These are phyloP conservation scores for Elongisporangium undulatum DNA, from an alignment of 352 stramenopile genomes.

Conservation along the genomic window DNA sequence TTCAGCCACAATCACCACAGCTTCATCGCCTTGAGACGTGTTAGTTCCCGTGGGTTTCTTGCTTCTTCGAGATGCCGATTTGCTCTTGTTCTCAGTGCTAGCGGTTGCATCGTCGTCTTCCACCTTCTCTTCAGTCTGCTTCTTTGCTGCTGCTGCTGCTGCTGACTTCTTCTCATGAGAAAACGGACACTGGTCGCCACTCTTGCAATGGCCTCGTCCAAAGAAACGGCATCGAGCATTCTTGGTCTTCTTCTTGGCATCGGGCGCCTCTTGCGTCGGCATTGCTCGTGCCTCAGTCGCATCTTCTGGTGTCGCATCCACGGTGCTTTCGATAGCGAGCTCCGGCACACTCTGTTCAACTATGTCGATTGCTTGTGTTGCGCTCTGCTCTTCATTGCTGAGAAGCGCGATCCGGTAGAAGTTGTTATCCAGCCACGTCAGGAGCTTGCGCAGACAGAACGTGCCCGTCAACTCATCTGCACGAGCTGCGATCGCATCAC, in stretches of 20 bases:
- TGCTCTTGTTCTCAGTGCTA: background rate
- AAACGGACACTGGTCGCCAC: constrained; percentile 46
- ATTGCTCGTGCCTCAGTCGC: constrained; percentile 1
- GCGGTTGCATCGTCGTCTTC: background rate
- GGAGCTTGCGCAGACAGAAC: constrained; percentile 55
- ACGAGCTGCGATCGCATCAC: constrained; percentile 24
- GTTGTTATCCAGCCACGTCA: constrained; percentile 87
- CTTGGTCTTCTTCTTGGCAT: constrained; percentile 18
- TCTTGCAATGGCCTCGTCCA: constrained; percentile 46
- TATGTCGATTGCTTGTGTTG: constrained; percentile 1
- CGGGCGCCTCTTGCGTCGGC: background rate
- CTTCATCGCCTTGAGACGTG: background rate
- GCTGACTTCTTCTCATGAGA: constrained; percentile 22
- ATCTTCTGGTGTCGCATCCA: background rate
- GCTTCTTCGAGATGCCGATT: background rate
- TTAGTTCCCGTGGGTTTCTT: background rate
- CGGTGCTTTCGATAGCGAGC: background rate
- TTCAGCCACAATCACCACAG: background rate
- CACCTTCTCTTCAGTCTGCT: background rate
- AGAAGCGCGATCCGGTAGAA: constrained; percentile 28
- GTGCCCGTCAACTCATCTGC: constrained; percentile 38
- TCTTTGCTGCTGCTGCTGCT: background rate
- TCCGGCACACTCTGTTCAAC: background rate
- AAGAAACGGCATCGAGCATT: constrained; percentile 35
- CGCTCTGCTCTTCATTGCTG: constrained; percentile 1